A percentile compares a stretch with the other conserved stretches of the same genome.
These are phyloP conservation scores for Metarhizium brunneum DNA, from an alignment of 2,329 filamentous ascomycete genomes.

Conservation along the genomic window DNA sequence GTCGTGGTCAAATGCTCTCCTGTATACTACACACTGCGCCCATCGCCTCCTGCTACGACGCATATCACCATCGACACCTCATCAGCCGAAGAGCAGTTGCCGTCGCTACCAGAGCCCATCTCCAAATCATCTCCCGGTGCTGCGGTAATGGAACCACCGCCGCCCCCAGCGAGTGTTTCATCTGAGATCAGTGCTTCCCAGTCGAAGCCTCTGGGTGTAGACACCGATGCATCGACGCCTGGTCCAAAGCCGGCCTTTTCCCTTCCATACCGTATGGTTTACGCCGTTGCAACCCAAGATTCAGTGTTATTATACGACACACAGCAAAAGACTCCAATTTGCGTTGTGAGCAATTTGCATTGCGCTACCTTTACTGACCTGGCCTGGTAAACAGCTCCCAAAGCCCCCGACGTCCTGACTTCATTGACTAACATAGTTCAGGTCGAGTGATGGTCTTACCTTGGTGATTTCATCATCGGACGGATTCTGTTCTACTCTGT, in stretches of 20 bases:
- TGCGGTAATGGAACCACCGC: slow-evolving; percentile 76
- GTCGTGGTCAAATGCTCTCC: slow-evolving; percentile 94
- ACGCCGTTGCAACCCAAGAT: slow-evolving; percentile 94
- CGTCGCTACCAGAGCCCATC: slow-evolving; percentile 74
- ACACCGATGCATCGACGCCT: slow-evolving; percentile 39
- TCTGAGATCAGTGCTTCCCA: slow-evolving; percentile 40
- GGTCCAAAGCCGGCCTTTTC: slow-evolving; percentile 66
- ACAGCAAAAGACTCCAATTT: slow-evolving; percentile 88
- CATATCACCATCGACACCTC: slow-evolving; percentile 94
- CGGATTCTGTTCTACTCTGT: slow-evolving; percentile 89
- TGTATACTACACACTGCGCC: slow-evolving; percentile 72
- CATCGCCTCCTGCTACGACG: slow-evolving; percentile 59
- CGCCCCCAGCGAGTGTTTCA: slow-evolving; percentile 44
- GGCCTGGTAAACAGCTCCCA: slow-evolving; percentile 59
- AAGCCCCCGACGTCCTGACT: not conserved
- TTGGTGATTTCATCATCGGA: slow-evolving; percentile 96
- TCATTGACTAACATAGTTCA: slow-evolving; percentile 21
- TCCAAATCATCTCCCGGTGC: slow-evolving; percentile 48
- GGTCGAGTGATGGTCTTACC: slow-evolving; percentile 41
- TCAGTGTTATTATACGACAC: slow-evolving; percentile 93
- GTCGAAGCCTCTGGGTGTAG: slow-evolving; percentile 36
- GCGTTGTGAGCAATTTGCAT: slow-evolving; percentile 92
- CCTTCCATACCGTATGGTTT: slow-evolving; percentile 87
- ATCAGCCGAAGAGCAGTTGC: slow-evolving; percentile 74
- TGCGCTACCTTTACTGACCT: slow-evolving; percentile 96